Evolutionary conservation across 139 green algal species (phyloP), one percentile per base, ranked within the genome.

Genomic region (Nannochloris sp.): DNA sequence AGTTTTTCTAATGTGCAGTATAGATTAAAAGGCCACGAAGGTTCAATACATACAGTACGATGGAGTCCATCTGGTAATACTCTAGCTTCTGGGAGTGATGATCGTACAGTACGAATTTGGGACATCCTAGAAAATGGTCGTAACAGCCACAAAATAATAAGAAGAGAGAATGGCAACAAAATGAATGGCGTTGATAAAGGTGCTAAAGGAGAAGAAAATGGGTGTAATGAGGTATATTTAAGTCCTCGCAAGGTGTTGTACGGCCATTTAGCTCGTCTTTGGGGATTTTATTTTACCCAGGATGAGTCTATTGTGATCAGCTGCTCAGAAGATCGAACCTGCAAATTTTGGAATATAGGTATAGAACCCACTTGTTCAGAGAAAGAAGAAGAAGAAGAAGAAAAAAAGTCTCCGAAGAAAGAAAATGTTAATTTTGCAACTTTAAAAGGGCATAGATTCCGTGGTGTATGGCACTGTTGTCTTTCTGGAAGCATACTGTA

Each of bases 11-110:
- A 10, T 10, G 47, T 75, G 3, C 62, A 74, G 39, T 61, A 64
- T 29, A 53, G 61, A 7, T 70, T 83, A 14, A 63, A 62, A 19
- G 78, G 78, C 2, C 78, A 84, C 36, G 55, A 73, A 25, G 78
- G 78, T 14, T 83, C 78, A n/a, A 82, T 84, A 24, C 74, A 84
- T 63, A 77, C 61, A n/a, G 71, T 85, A 31, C 32, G 32, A 12
- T 85, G 78, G 78, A 54, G 48, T 0, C 30, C 59, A 6, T 44
- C 65, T 31, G 78, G 71, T 6, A 14, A 9, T 19, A 45, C 48
- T 15, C 62, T 85, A 35, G 77, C 65, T 24, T 79, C 75, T 13
- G 76, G 32, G 32, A 75, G 66, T 30, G 78, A 85, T 45, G 78
- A 85, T 59, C 58, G 78, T 15, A 72, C 67, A 3, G 54, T 84